phyloP scores from a whole-genome alignment of 2,329 filamentous ascomycete genomes.

The Talaromyces sp. region DNA sequence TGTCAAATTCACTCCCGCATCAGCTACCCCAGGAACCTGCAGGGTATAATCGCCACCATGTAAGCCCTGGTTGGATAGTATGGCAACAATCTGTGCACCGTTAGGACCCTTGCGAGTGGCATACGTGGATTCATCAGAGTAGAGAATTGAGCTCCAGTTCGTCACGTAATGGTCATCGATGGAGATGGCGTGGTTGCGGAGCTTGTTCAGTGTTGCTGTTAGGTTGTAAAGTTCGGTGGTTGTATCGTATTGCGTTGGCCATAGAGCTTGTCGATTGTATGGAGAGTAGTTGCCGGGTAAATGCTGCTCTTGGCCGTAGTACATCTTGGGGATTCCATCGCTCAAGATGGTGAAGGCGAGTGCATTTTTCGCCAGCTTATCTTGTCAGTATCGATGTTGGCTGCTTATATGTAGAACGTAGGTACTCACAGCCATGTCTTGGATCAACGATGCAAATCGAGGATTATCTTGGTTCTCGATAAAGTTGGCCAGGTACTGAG shows the following conservation, averaged over 20 bases:
- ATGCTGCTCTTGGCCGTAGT: slow-evolving; percentile 61
- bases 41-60: slow-evolving; percentile 42
- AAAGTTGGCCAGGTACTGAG: slow-evolving; percentile 48
- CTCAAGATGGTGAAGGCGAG: slow-evolving; percentile 55
- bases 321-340: slow-evolving; percentile 59
- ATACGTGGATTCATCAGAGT: slow-evolving; percentile 38
- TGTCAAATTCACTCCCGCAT: slow-evolving; percentile 30
- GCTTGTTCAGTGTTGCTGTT: slow-evolving; percentile 45
- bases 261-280: slow-evolving; percentile 51
- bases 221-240: slow-evolving; percentile 44
- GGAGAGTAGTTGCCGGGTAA: slow-evolving; percentile 48
- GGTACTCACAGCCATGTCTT: slow-evolving; percentile 43
- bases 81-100: slow-evolving; percentile 35
- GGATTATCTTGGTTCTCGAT: slow-evolving; percentile 58
- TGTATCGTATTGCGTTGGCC: slow-evolving; percentile 49
- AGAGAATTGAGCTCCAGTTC: slow-evolving; percentile 37
- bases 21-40: slow-evolving; percentile 47
- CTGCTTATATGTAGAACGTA: neutral
- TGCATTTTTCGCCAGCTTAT: slow-evolving; percentile 54
- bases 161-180: slow-evolving; percentile 35
- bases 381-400: neutral
- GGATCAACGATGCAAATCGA: slow-evolving; percentile 50
- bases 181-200: slow-evolving; percentile 43
- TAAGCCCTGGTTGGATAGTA: slow-evolving; percentile 39
- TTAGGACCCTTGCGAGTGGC: slow-evolving; percentile 43